Evolutionary conservation across 495 filamentous ascomycete genomes (phyloP).

Genomic region (Copromyces sp.): DNA sequence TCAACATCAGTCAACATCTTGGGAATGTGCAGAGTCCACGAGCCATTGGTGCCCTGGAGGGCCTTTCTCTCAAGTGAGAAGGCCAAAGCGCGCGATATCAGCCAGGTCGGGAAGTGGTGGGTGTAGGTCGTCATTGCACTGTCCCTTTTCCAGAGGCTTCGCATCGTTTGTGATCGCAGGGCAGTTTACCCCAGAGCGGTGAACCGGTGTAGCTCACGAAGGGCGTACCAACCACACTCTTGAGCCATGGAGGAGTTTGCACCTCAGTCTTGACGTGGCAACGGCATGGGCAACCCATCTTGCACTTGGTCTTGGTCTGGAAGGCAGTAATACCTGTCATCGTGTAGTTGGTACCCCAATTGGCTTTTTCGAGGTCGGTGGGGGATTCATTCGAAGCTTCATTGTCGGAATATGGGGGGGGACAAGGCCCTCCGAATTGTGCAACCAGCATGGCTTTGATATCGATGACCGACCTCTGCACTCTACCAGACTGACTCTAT

Average conservation of each 20-base stretch:
- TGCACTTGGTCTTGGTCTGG: not conserved
- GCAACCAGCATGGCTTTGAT: too few relatives aligned
- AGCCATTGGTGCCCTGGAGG: not conserved
- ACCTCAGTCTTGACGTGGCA: not conserved
- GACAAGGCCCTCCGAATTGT: too few relatives aligned
- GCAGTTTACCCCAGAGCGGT: not conserved
- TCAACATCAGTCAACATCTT: not conserved
- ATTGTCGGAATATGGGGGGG: too few relatives aligned
- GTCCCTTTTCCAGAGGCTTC: not conserved
- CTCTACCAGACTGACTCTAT: too few relatives aligned
- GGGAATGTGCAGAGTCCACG: not conserved
- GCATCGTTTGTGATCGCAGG: not conserved
- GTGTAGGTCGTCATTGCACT: not conserved
- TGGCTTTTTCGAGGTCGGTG: too few relatives aligned
- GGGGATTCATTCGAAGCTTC: too few relatives aligned
- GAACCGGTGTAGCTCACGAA: not conserved
- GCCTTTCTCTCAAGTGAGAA: not conserved
- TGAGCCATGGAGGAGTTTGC: not conserved
- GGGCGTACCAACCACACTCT: not conserved
- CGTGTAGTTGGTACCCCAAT: not conserved
- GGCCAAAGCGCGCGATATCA: not conserved
- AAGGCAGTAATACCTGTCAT: not conserved
- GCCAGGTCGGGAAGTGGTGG: not conserved
- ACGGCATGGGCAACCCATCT: not conserved
- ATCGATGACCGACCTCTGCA: too few relatives aligned